These are phyloP conservation scores for Urochloa ruziziensis DNA, from an alignment of 176 grass and related monocot species.

Conservation along the genomic window DNA sequence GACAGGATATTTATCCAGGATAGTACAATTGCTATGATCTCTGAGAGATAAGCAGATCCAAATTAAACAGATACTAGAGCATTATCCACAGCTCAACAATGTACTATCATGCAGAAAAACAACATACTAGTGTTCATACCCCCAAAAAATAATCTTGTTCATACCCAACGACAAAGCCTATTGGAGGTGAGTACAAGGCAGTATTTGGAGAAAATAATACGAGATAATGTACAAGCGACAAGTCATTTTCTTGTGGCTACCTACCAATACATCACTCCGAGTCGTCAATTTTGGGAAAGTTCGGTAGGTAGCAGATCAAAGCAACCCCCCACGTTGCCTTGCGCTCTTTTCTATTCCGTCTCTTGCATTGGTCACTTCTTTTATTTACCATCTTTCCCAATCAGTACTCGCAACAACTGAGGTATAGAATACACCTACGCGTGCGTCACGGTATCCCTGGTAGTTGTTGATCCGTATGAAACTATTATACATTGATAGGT, in stretches of 20 bases:
- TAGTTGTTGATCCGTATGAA: constrained; percentile 27
- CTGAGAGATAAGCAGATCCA: background rate
- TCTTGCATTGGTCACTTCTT: background rate
- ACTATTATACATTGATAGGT: background rate
- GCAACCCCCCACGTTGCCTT: constrained; percentile 8
- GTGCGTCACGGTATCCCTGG: background rate
- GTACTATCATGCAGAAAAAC: no score
- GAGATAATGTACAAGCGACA: background rate
- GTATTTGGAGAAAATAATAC: background rate
- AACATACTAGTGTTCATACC: background rate
- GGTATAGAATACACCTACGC: constrained; percentile 1
- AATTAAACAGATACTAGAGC: background rate
- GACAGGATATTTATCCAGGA: background rate
- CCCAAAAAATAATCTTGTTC: background rate
- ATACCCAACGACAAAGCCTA: background rate
- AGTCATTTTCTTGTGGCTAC: constrained; percentile 43
- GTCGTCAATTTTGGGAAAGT: constrained; percentile 35
- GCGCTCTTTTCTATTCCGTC: background rate
- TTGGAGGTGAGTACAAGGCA: background rate
- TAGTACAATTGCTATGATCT: background rate
- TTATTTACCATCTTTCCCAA: background rate
- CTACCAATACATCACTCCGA: constrained; percentile 31
- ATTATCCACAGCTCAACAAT: background rate
- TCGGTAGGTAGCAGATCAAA: constrained; percentile 23
- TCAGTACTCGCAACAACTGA: background rate